These are phyloP conservation scores for Ambrosiella xylebori DNA, from an alignment of 2,329 filamentous ascomycete species.

Conservation along the genomic window DNA sequence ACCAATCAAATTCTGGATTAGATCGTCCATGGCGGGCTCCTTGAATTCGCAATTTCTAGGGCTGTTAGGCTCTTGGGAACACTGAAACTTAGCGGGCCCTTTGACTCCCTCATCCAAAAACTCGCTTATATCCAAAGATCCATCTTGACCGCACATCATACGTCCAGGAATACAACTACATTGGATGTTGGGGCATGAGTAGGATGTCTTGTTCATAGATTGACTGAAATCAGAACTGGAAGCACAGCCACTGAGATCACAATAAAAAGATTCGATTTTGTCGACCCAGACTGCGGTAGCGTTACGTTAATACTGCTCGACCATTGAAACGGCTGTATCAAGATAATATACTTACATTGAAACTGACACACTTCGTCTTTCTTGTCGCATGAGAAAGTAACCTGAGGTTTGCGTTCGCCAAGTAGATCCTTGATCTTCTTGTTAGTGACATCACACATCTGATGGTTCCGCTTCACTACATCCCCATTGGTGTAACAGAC, in stretches of 20 bases:
- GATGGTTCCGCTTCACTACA: conserved; percentile 85
- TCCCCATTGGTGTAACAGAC: conserved; percentile 86
- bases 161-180: conserved; percentile 80
- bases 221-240: conserved; percentile 53
- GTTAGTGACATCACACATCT: conserved; percentile 97
- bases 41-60: conserved; percentile 60
- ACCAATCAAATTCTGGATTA: conserved; percentile 79
- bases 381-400: conserved; percentile 80
- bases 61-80: conserved; percentile 46
- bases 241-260: conserved; percentile 64
- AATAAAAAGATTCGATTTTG: conserved; percentile 88
- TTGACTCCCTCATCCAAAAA: conserved; percentile 71
- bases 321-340: neutral
- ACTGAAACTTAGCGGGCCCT: conserved; percentile 73
- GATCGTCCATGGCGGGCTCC: conserved; percentile 79
- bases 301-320: conserved; percentile 3
- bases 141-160: conserved; percentile 84
- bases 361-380: conserved; percentile 72
- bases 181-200: conserved; percentile 67
- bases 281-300: conserved; percentile 72
- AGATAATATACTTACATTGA: conserved; percentile 47
- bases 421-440: conserved; percentile 78
- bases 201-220: conserved; percentile 62
- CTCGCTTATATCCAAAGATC: conserved; percentile 80
- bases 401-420: conserved; percentile 71